Evolutionary conservation across 169 alveolate species (phyloP), one percentile per base, ranked within the genome.

Genomic region (Eimeria sp.): DNA sequence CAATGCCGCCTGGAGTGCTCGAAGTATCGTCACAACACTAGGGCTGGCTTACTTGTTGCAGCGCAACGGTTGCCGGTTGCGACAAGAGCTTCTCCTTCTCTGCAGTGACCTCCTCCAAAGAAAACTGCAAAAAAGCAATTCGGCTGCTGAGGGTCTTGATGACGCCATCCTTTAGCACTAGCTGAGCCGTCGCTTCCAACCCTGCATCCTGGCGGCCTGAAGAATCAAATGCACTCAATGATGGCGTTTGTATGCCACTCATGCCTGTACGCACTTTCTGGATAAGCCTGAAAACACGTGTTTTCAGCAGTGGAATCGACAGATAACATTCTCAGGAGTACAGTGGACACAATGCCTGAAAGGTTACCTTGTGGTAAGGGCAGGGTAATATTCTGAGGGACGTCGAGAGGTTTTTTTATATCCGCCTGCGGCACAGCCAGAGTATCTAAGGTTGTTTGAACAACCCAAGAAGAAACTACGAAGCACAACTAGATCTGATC

Each of bases 61-160:
- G 80, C 61, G 92, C 92, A 25, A 86, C 49, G 43, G 92, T 86
- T 51, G 92, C 92, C 18, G 92, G 92, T 47, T 86, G 63, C 82
- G 80, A 13, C 67, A 86, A 61, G 14, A 86, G 58, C 43, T 34
- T 18, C n/a, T 86, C n/a, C 43, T 86, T 86, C 92, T 86, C 82
- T 43, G 92, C 92, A 20, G 92, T 86, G 63, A 63, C 92, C 61
- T 86, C 92, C 43, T 63, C 43, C 40, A 86, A 45, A 16, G 92
- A 58, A 61, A 86, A 86, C 45, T 86, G 82, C 54, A 86, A 72
- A 47, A 58, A 63, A 7, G 92, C 92, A 10, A 86, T 51, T 14
- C 92, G 57, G 80, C 63, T 86, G 40, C 92, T 86, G 58, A 86
- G 92, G 0, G 92, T 86, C 22, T 40, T 86, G 67, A 86, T 86